phyloP scores from a whole-genome alignment of 352 stramenopile genomes.

The Lagenidium sp. region DNA sequence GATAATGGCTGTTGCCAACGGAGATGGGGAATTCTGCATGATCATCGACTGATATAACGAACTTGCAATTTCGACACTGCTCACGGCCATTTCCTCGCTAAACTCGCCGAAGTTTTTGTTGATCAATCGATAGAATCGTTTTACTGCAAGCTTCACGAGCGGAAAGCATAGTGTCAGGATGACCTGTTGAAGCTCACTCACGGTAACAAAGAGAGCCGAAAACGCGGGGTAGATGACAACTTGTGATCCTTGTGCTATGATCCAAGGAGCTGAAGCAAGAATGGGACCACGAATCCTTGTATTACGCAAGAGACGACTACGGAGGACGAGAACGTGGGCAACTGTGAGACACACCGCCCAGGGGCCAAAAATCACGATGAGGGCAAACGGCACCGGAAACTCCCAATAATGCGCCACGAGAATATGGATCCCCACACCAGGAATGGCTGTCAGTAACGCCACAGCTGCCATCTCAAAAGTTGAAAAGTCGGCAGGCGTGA shows the following conservation, averaged over 20 bases:
- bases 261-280: neutral
- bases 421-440: neutral
- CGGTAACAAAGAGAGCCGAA: neutral
- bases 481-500: too few species aligned
- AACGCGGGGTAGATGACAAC: slow-evolving; percentile 3
- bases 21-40: slow-evolving; percentile 2
- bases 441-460: neutral
- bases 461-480: neutral
- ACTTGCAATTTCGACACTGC: slow-evolving; percentile 1
- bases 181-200: slow-evolving; percentile 1
- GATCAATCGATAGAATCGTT: neutral
- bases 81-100: slow-evolving; percentile 3
- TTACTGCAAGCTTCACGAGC: neutral
- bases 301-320: neutral
- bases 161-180: slow-evolving; percentile 1
- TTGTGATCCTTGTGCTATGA: neutral
- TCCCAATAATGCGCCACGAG: neutral
- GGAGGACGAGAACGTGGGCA: neutral
- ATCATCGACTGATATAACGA: slow-evolving; percentile 3
- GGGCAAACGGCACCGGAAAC: slow-evolving; percentile 1
- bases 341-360: neutral
- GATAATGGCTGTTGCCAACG: neutral
- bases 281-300: too few species aligned
- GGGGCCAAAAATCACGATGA: neutral
- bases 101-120: neutral